A percentile compares a stretch with the other conserved stretches of the same genome.
Evolutionary conservation across 352 stramenopile genomes (phyloP).

Genomic region (Pythium volutum): DNA sequence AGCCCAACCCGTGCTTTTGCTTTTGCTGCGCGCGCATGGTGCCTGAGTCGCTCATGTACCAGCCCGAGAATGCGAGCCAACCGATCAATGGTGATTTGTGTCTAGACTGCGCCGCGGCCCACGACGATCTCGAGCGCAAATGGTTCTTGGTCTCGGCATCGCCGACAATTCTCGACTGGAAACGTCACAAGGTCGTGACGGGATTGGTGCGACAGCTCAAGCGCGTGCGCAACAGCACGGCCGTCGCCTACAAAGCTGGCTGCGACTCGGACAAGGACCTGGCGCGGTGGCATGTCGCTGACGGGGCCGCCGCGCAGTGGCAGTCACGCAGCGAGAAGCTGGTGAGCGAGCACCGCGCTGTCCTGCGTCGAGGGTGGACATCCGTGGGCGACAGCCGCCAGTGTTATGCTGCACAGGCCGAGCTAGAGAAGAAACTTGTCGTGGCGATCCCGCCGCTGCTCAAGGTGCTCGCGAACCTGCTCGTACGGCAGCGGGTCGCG

Average conservation of each 20-base stretch:
- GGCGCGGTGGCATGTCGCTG: slow-evolving; percentile 1
- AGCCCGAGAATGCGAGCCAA: background rate
- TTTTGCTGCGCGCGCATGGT: slow-evolving; percentile 16
- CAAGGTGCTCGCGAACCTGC: slow-evolving; percentile 11
- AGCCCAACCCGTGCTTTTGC: slow-evolving; percentile 11
- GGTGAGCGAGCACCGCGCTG: background rate
- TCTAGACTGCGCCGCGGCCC: slow-evolving; percentile 3
- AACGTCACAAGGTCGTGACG: slow-evolving; percentile 6
- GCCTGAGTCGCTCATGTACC: slow-evolving; percentile 10
- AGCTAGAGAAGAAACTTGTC: slow-evolving; percentile 6
- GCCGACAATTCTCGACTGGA: slow-evolving; percentile 6
- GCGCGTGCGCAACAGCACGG: slow-evolving; percentile 3
- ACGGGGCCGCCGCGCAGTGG: slow-evolving; percentile 5
- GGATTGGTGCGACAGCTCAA: slow-evolving; percentile 1
- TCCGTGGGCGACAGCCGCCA: slow-evolving; percentile 1
- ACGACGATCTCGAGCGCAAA: slow-evolving; percentile 11
- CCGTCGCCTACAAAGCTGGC: background rate
- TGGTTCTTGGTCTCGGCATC: slow-evolving; percentile 9
- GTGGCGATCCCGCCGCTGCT: slow-evolving; percentile 6
- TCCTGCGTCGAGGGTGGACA: slow-evolving; percentile 8
- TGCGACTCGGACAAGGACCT: slow-evolving; percentile 6
- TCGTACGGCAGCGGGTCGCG: slow-evolving; percentile 6
- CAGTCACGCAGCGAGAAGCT: slow-evolving; percentile 6
- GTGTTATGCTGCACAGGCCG: background rate
- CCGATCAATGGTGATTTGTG: slow-evolving; percentile 4